These are phyloP conservation scores for Neurospora sp. DNA, from an alignment of 495 filamentous ascomycete species.

Conservation along the genomic window DNA sequence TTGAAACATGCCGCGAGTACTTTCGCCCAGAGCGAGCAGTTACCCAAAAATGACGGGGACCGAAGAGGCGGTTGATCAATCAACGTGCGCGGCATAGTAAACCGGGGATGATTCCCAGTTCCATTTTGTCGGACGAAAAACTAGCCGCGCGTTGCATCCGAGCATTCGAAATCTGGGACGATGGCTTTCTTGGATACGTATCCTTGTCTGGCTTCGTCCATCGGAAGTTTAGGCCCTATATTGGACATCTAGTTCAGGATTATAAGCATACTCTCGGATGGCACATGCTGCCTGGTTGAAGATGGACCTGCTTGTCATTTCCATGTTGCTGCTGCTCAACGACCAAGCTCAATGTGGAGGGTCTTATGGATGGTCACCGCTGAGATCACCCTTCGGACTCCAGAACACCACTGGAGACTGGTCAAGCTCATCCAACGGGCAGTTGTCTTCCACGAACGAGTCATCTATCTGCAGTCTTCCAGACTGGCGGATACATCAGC, in stretches of 20 bases:
- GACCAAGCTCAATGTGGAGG: background rate
- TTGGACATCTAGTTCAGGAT: conserved; percentile 24
- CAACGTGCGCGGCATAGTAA: background rate
- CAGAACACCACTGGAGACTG: background rate
- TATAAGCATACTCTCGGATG: conserved; percentile 1
- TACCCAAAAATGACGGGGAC: conserved; percentile 40
- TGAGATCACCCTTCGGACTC: background rate
- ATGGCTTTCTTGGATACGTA: conserved; percentile 22
- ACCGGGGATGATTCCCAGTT: background rate
- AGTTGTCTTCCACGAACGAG: background rate
- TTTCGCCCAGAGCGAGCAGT: conserved; percentile 32
- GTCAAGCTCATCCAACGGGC: background rate
- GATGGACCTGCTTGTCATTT: background rate
- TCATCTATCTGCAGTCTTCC: background rate
- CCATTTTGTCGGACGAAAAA: background rate
- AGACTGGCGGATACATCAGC: background rate
- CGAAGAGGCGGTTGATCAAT: conserved; percentile 41
- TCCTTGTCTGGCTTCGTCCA: conserved; percentile 1
- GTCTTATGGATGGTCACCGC: background rate
- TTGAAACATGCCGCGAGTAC: conserved; percentile 25
- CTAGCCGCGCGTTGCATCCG: background rate
- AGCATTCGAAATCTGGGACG: background rate
- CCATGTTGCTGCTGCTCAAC: background rate
- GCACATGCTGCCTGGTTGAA: background rate
- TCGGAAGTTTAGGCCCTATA: conserved; percentile 9